Conservation (phyloP, 306 rosid genomes). For the Purshia tridentata region DNA sequence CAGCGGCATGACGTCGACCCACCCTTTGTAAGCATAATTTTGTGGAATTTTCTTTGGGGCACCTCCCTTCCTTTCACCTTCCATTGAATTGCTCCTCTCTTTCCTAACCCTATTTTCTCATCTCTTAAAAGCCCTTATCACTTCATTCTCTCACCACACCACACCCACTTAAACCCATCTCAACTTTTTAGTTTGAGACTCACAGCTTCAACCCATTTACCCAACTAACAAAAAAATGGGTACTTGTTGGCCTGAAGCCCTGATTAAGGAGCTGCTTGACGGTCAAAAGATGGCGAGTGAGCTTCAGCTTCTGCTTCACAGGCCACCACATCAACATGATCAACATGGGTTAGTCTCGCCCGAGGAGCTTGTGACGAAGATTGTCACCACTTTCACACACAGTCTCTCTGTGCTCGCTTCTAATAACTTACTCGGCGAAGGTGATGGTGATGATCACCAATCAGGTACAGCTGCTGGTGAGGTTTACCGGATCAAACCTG, state of each 20-base stretch:
- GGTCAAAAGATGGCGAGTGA: slow-evolving; percentile 45
- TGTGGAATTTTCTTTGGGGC: slow-evolving; percentile 23
- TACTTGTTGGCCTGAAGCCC: slow-evolving; percentile 6
- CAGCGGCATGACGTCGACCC: not conserved
- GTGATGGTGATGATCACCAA: slow-evolving; percentile 1
- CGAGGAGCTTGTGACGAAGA: slow-evolving; percentile 33
- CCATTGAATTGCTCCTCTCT: slow-evolving; percentile 39
- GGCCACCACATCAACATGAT: not conserved
- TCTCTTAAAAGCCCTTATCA: slow-evolving; percentile 14
- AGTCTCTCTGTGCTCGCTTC: slow-evolving; percentile 38
- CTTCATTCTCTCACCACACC: not conserved
- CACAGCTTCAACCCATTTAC: not conserved
- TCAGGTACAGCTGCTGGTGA: not conserved
- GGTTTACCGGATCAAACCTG: slow-evolving; percentile 5
- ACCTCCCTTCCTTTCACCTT: slow-evolving; percentile 41
- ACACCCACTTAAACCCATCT: no score
- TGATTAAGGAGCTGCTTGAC: slow-evolving; percentile 31
- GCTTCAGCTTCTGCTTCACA: slow-evolving; percentile 46
- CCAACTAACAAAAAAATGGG: slow-evolving; percentile 24
- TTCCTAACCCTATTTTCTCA: slow-evolving; percentile 32
- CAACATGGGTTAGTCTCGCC: slow-evolving; percentile 28
- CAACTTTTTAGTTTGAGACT: not conserved
- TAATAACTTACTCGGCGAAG: not conserved
- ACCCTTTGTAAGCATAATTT: slow-evolving; percentile 12
- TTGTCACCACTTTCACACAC: slow-evolving; percentile 38